Conservation (phyloP, 83 land plant species). For the Picea abies region DNA sequence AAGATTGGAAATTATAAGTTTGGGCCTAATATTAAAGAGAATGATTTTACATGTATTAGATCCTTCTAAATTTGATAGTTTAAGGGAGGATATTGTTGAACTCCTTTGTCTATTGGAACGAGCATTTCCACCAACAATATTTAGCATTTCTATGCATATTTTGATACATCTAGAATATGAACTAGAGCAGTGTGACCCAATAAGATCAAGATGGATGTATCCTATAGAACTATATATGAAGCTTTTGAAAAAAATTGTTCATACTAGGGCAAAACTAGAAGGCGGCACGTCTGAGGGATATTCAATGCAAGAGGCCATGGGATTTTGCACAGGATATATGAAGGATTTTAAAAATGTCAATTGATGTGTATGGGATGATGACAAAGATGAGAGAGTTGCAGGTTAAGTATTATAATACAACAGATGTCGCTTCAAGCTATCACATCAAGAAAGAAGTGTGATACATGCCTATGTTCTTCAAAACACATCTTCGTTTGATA, state of each 20-base stretch:
- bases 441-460: not conserved
- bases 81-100: not conserved
- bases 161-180: not conserved
- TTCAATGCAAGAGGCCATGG: not conserved
- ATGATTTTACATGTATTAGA: too few species aligned
- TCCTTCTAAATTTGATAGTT: too few species aligned
- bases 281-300: not conserved
- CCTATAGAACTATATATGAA: too few species aligned
- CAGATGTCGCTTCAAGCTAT: not conserved
- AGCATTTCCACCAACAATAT: not conserved
- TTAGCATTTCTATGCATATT: not conserved
- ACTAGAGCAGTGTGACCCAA: not conserved
- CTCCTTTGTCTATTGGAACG: not conserved
- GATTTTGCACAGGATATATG: not conserved
- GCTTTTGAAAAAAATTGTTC: too few species aligned
- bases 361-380: not conserved
- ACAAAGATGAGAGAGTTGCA: not conserved
- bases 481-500: too few species aligned
- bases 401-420: not conserved
- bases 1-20: not conserved
- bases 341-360: not conserved
- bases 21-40: too few species aligned
- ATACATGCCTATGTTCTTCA: too few species aligned
- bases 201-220: not conserved
- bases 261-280: not conserved